Conservation (phyloP, 306 rosid species). For the Cotoneaster glaucophyllus region DNA sequence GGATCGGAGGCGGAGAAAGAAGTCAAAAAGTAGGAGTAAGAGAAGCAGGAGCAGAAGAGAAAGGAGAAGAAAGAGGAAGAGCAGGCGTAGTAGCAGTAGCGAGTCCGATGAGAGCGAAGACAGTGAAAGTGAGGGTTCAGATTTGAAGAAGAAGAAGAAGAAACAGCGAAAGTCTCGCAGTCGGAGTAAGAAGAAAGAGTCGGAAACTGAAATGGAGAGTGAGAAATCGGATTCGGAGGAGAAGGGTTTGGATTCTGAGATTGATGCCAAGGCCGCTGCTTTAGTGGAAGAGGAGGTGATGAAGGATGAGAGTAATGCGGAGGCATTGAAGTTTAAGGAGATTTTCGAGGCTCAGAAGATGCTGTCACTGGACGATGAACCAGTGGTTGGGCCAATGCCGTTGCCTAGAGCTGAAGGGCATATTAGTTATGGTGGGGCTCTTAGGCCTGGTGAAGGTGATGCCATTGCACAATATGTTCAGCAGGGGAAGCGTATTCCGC, state of each 20-base stretch:
- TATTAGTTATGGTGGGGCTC: constrained; percentile 98
- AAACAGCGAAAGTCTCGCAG: constrained; percentile 29
- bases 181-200: constrained; percentile 26
- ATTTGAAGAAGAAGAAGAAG: constrained; percentile 27
- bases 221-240: constrained; percentile 40
- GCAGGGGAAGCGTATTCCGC: constrained; percentile 95
- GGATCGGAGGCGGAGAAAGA: constrained; percentile 35
- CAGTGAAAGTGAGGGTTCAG: constrained; percentile 19
- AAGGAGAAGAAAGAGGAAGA: constrained; percentile 23
- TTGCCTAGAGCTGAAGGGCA: constrained; percentile 95
- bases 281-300: constrained; percentile 41
- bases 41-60: constrained; percentile 15
- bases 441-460: constrained; percentile 98
- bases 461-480: constrained; percentile 97
- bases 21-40: constrained; percentile 15
- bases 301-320: constrained; percentile 36
- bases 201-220: constrained; percentile 26
- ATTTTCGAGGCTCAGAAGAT: constrained; percentile 72
- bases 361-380: constrained; percentile 56
- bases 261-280: constrained; percentile 26
- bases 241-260: constrained; percentile 39
- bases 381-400: constrained; percentile 85
- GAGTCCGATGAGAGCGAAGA: constrained; percentile 18
- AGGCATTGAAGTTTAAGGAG: constrained; percentile 62
- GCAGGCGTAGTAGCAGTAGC: constrained; percentile 13